Conservation (phyloP, 1,284 basidiomycete species). For the Meripilus lineatus region DNA sequence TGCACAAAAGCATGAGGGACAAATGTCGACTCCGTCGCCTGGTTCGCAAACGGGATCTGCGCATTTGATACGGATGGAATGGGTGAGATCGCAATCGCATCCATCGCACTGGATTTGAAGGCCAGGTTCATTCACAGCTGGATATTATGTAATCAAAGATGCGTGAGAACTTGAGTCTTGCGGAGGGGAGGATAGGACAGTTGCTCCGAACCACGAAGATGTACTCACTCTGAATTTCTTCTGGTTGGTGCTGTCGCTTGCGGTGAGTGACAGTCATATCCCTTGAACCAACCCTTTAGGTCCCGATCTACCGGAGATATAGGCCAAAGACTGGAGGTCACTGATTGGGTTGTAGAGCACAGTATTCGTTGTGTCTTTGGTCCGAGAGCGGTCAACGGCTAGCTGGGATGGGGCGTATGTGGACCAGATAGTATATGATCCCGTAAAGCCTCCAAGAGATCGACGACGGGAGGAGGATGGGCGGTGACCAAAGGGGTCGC, state of each 20-base stretch:
- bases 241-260: slow-evolving; percentile 66
- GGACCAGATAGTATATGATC: too few species aligned
- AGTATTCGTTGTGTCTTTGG: too few species aligned
- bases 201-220: slow-evolving; percentile 20
- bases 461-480: too few species aligned
- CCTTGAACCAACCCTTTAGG: neutral
- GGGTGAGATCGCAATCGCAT: slow-evolving; percentile 73
- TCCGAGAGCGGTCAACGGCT: too few species aligned
- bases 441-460: too few species aligned
- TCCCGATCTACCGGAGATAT: neutral
- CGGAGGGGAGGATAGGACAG: slow-evolving; percentile 20
- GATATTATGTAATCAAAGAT: slow-evolving; percentile 33
- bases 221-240: slow-evolving; percentile 68
- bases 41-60: slow-evolving; percentile 74
- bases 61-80: slow-evolving; percentile 90
- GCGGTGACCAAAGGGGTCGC: too few species aligned
- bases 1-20: slow-evolving; percentile 86
- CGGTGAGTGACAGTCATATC: slow-evolving; percentile 73
- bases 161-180: slow-evolving; percentile 32
- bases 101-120: slow-evolving; percentile 73
- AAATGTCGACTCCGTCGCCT: slow-evolving; percentile 82
- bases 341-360: too few species aligned
- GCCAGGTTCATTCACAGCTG: slow-evolving; percentile 74
- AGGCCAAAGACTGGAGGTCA: too few species aligned
- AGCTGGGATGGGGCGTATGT: too few species aligned